Base-by-base conservation (phyloP, 2,329 filamentous ascomycete species). In the Paraphoma sp. region DNA sequence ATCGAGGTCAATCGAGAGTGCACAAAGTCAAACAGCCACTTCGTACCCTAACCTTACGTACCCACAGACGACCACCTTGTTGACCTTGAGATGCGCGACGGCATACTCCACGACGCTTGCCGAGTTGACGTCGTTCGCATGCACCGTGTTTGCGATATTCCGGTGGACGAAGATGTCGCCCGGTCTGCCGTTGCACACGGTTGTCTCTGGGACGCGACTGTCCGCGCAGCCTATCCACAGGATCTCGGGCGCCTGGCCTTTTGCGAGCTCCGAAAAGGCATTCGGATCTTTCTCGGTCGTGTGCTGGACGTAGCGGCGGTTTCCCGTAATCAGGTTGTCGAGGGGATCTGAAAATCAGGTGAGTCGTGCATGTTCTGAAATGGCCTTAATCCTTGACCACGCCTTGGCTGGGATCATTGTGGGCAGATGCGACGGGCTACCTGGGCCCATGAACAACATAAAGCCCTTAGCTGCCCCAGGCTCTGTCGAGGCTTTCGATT, bases 181-280 rank as follows among this genome's bases (percentile, higher is more conserved):
- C 3, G 92, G 91, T 28, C 16, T 42, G 40, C 40, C 11, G 40
- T 42, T 42, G 40, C 40, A 42, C 11, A 42, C 40, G 8, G 40
- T 42, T 16, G 40, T 42, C 40, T 42, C 92, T 1, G 92, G 92
- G 65, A 91, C 89, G 62, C 92, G 90, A 40, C 89, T 92, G 81
- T 96, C 92, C 68, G 91, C 90, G 80, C 92, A 96, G 57, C 92
- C 92, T 64, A 96, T 85, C 92, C 92, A 96, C 56, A 96, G 83
- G 60, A 89, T 87, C 58, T 83, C 79, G 9, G 88, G 87, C 1
- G 83, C 78, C 76, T 94, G 91, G 61, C 89, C 89, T 58, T 82
- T 80, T 29, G 88, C 86, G 48, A 91, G 82, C 56, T 83, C 86
- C 45, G 84, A 80, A 79, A 94, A 92, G 79, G 92, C 88, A 14